Base-by-base conservation (phyloP, 2,329 filamentous ascomycete species). In the Pseudogymnoascus sp. region DNA sequence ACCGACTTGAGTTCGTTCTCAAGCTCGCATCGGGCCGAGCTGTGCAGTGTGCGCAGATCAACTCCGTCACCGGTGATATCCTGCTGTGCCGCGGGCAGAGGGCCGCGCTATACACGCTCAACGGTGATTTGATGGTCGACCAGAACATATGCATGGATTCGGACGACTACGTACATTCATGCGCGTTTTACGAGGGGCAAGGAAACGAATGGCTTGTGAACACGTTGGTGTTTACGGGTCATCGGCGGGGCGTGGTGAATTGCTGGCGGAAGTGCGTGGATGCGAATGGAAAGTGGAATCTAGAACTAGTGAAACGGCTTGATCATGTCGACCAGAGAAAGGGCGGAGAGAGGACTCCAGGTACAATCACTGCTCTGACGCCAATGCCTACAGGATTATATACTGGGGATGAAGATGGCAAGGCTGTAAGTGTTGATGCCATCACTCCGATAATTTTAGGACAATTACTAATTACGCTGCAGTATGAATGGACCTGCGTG, bases 111-210 rank as follows among this genome's bases (percentile, higher is more conserved):
- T 97, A 91, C 74, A 93, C 91, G 0, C 82, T 99, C 38, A 99
- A 99, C 69, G 95, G 95, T 3, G 85, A 89, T 6, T 75, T 93
- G 0, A 79, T 99, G 1, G 79, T 97, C 0, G 86, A 95, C 64
- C 91, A 96, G 74, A 88, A 89, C 37, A 84, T 96, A 0, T 95
- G 91, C 69, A 82, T 85, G 16, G 76, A 79, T 4, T 79, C 82
- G 8, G 90, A 93, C 24, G 93, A 97, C 71, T 86, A 82, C 35
- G 86, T 97, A 2, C 81, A 90, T 59, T 86, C 88, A 1, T 95
- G 92, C 67, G 90, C 93, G 2, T 96, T 96, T 74, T 97, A 97
- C 76, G 93, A 97, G 74, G 93, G 93, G 0, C 93, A 86, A 0
- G 89, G 88, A 1, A 95, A 92, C 69, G 95, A 97, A 76, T 97